Evolutionary conservation across 1,284 basidiomycete genomes (phyloP), one percentile per base, ranked within the genome.

Genomic region (Blastosporella zonata): DNA sequence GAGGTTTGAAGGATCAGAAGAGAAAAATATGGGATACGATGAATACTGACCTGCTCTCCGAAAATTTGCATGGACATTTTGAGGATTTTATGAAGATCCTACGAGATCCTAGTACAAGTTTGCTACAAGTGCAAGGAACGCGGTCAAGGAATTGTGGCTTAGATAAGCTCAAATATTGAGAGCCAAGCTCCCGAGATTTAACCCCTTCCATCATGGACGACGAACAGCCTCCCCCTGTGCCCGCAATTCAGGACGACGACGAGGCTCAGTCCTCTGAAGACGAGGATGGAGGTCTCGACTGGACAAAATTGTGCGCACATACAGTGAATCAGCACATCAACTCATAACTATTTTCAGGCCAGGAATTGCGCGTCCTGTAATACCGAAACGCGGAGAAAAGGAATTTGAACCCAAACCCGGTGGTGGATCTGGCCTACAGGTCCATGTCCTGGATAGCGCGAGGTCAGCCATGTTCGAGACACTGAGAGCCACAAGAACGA

Each of bases 351-450:
- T 31, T 20, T 34, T 40, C 40, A 74, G 73, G n/a, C 68, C 70
- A 43, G 58, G 62, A 21, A 59, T 67, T 35, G 59, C 67, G n/a
- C 68, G 73, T 46, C 71, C 74, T 27, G 66, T 70, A 6, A 95
- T 97, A 46, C 94, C 94, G 8, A 94, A 91, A 66, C 80, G 94
- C 22, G 94, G 94, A 3, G 94, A 97, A 66, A 97, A 97, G 65
- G 93, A 97, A 59, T 98, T 95, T 59, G 95, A 98, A 66, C 96
- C 96, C 2, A 67, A 77, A 57, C 68, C 78, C 46, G 77, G 82
- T 36, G 80, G 90, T 49, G 80, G 82, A 15, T 90, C 92, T 40
- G 84, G 85, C 47, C 73, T 96, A n/a, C 90, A 95, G 56, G 70
- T 81, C 20, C 86, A 90, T 65, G 74, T 85, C 34, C 71, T 91